These are phyloP conservation scores for Pichia exigua DNA, from an alignment of 805 yeast species.

Conservation along the genomic window DNA sequence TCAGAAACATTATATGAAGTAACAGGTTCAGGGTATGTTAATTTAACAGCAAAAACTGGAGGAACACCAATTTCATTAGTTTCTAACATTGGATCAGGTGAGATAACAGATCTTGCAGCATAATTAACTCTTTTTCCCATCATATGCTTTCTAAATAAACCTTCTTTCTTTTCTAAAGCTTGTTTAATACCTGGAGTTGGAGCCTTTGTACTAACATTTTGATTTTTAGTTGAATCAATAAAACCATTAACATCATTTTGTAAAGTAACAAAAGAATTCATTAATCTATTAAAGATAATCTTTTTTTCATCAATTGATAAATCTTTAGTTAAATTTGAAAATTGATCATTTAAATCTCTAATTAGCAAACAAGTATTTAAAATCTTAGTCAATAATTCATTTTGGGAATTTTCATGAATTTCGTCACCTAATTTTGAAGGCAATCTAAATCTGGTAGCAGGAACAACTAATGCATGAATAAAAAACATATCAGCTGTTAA, in stretches of 20 bases:
- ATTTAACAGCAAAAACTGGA: slow-evolving; percentile 91
- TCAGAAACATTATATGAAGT: slow-evolving; percentile 86
- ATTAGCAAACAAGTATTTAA: slow-evolving; percentile 74
- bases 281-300: slow-evolving; percentile 73
- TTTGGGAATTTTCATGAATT: slow-evolving; percentile 89
- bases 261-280: slow-evolving; percentile 91
- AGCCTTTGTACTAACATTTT: slow-evolving; percentile 55
- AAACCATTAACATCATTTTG: slow-evolving; percentile 94
- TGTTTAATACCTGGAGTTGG: slow-evolving; percentile 96
- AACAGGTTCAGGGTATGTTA: slow-evolving; percentile 98
- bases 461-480: slow-evolving; percentile 81
- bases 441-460: slow-evolving; percentile 92
- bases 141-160: slow-evolving; percentile 97
- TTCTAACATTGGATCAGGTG: slow-evolving; percentile 97
- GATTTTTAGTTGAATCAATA: slow-evolving; percentile 86
- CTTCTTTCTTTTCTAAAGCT: slow-evolving; percentile 97
- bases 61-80: slow-evolving; percentile 98
- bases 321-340: slow-evolving; percentile 55
- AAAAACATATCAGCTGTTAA: slow-evolving; percentile 78
- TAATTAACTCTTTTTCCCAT: slow-evolving; percentile 99
- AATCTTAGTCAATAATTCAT: slow-evolving; percentile 75
- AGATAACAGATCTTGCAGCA: slow-evolving; percentile 98
- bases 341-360: slow-evolving; percentile 83
- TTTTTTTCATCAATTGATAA: slow-evolving; percentile 56
- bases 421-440: slow-evolving; percentile 98